Evolutionary conservation across 805 yeast species (phyloP), one percentile per base, ranked within the genome.

Genomic region (Candida morakotiae): DNA sequence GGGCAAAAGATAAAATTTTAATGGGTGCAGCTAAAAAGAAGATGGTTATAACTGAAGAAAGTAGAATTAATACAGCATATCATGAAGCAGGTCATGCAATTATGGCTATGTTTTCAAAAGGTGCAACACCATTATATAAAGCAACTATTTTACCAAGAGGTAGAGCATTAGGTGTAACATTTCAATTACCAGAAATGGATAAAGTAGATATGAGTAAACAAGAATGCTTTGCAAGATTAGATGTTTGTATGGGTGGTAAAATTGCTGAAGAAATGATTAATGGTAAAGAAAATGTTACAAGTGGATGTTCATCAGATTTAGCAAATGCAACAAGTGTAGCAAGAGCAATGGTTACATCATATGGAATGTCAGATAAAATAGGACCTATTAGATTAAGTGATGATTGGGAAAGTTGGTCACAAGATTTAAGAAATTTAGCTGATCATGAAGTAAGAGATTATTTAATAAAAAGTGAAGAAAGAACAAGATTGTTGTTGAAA

Each of bases 51-150:
- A 89, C 98, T 20, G 97, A 93, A 59, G 96, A 91, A 43, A 77
- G 95, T 0, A 78, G 97, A 61, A 79, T 77, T 51, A 88, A 91
- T 47, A 93, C 99, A 13, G 98, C 98, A 1, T 93, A 81, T 61
- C 99, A 93, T 64, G 99, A 93, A 67, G 99, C 98, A 14, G 99
- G 99, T 3, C 99, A 93, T 65, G 98, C 98, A 4, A 87, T 93
- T 40, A 88, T 91, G 85, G 98, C 98, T 9, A 75, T 93, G 79
- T 93, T 75, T 60, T 87, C 96, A 4, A 81, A 82, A 11, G 96
- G 95, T 14, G 97, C 98, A 3, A 88, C 96, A 2, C 89, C 96
- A 2, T 72, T 93, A 46, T 93, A 93, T 67, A 93, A 93, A 64
- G 98, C 98, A 3, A 93, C 99, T 0, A 89, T 93, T 45, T 71